phyloP scores from a whole-genome alignment of 192 early-diverging fungal species.

The Endogone sp. region DNA sequence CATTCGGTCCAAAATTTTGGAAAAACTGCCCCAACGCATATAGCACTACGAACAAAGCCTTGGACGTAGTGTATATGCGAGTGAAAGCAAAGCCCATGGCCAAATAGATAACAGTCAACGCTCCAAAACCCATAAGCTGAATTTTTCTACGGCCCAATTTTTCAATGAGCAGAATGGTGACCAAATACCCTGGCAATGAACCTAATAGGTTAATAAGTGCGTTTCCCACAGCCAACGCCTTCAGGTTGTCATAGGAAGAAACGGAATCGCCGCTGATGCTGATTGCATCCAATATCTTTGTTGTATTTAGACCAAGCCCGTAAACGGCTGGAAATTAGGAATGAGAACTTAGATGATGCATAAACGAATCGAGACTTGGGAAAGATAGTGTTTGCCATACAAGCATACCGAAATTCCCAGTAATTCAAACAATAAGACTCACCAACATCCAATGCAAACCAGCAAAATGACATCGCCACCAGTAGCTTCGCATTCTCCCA shows the following conservation, averaged over 20 bases:
- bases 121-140: conserved; percentile 85
- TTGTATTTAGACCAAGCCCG: conserved; percentile 40
- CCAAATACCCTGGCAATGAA: conserved; percentile 91
- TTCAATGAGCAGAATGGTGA: conserved; percentile 87
- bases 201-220: conserved; percentile 85
- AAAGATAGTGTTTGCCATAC: too few relatives aligned
- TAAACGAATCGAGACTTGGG: too few relatives aligned
- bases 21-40: conserved; percentile 69
- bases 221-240: conserved; percentile 77
- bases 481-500: conserved; percentile 74
- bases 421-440: not conserved
- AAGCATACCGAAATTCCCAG: too few relatives aligned
- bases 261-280: conserved; percentile 45
- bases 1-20: conserved; percentile 96
- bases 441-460: conserved; percentile 65
- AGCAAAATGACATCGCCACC: conserved; percentile 57
- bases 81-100: conserved; percentile 70
- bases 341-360: too few relatives aligned
- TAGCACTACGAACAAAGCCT: conserved; percentile 56
- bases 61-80: conserved; percentile 53
- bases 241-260: conserved; percentile 16
- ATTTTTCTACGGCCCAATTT: conserved; percentile 85
- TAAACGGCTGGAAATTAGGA: conserved; percentile 9
- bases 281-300: conserved; percentile 68
- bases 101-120: conserved; percentile 71